These are phyloP conservation scores for Naganishia onofrii DNA, from an alignment of 768 basidiomycete species.

Conservation along the genomic window DNA sequence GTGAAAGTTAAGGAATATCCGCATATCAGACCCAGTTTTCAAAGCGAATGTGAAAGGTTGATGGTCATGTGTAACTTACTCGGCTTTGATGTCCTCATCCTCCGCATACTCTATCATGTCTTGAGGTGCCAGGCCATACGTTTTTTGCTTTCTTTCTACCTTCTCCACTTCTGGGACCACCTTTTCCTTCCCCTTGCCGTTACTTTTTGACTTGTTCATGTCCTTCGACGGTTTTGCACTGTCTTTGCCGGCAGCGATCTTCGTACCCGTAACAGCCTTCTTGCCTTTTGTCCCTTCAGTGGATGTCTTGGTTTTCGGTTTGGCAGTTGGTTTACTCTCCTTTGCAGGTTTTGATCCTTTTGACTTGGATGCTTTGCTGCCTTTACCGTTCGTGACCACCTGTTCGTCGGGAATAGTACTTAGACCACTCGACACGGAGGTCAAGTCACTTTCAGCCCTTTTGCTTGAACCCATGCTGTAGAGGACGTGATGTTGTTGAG, in stretches of 20 bases:
- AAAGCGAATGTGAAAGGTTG: conserved; percentile 9
- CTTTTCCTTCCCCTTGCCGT: conserved; percentile 13
- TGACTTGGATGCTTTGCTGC: conserved; percentile 6
- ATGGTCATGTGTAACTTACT: conserved; percentile 17
- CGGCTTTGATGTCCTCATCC: conserved; percentile 28
- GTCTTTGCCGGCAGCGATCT: conserved; percentile 11
- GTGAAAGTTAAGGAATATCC: neutral
- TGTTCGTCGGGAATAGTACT: conserved; percentile 2
- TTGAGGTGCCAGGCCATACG: conserved; percentile 7
- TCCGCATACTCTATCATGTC: conserved; percentile 18
- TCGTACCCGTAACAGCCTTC: neutral
- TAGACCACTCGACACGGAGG: conserved; percentile 18
- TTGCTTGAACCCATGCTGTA: conserved; percentile 8
- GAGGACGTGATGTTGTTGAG: neutral
- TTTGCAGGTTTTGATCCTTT: conserved; percentile 10
- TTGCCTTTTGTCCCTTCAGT: neutral
- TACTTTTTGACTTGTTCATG: conserved; percentile 2
- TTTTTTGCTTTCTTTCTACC: conserved; percentile 12
- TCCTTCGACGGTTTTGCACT: conserved; percentile 10
- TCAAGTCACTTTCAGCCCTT: conserved; percentile 4
- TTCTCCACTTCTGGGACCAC: conserved; percentile 16
- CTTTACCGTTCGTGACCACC: conserved; percentile 7
- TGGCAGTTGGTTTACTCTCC: neutral
- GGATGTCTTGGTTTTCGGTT: neutral
- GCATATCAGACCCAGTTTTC: conserved; percentile 12